A percentile compares a stretch with the other conserved stretches of the same genome.
phyloP scores from a whole-genome alignment of 169 alveolate genomes.

The Eimeria praecox region DNA sequence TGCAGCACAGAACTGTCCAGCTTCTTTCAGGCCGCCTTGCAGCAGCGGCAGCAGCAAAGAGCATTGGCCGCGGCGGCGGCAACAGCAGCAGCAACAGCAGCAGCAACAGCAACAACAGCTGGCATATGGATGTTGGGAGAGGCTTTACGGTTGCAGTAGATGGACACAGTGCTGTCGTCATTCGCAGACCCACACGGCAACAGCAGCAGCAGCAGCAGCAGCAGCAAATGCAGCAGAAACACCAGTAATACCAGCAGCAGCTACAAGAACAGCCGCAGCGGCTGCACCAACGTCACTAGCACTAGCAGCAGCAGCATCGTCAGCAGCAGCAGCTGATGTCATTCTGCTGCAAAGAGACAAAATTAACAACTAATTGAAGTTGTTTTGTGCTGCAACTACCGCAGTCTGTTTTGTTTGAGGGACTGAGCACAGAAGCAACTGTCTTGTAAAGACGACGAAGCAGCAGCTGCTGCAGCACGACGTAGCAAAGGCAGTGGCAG shows the following conservation, averaged over 20 bases:
- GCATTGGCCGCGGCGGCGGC: not conserved
- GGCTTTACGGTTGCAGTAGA: conserved; percentile 15
- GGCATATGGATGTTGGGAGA: conserved; percentile 31
- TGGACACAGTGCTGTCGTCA: conserved; percentile 21
- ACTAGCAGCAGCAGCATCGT: not conserved
- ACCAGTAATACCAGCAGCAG: not conserved
- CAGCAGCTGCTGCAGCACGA: not conserved
- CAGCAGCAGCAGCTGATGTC: not conserved
- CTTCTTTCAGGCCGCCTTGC: conserved; percentile 36
- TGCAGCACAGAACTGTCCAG: conserved; percentile 22
- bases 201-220: conserved; percentile 10
- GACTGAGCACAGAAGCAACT: not conserved
- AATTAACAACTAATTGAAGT: not conserved
- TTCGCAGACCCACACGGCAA: not conserved
- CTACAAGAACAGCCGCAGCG: not conserved
- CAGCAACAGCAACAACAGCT: conserved; percentile 35
- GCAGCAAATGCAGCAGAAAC: conserved; percentile 7
- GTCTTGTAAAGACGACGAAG: not conserved
- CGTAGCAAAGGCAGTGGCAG: not conserved
- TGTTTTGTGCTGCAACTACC: not conserved
- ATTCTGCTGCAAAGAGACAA: not conserved
- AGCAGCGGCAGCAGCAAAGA: conserved; percentile 29
- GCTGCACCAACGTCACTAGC: not conserved
- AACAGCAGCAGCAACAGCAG: not conserved
- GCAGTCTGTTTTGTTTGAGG: not conserved